Evolutionary conservation across 1,139 yeast genomes (phyloP), one percentile per base, ranked within the genome.

Genomic region (Candida tetrigidarum): DNA sequence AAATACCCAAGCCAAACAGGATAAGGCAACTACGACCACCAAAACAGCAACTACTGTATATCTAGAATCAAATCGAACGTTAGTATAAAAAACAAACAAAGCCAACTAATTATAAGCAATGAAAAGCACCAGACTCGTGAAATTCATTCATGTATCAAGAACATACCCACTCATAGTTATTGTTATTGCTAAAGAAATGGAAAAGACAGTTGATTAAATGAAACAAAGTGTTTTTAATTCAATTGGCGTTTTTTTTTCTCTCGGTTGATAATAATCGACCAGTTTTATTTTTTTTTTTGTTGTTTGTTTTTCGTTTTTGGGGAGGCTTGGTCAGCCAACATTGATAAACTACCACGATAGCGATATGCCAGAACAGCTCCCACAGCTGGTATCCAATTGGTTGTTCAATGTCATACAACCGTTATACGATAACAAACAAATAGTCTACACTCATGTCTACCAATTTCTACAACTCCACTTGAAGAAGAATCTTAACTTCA

Each of bases 41-140:
- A 90, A 74, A 36, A 83, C 88, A 47, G 80, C 73, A 47, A 90
- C 70, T 49, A 90, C 96, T 45, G 89, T 81, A 78, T 84, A 86
- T 48, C 96, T 84, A 51, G n/a, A 12, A 22, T 7, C 25, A 22
- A n/a, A 16, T 12, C 20, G 29, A 14, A 26, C 16, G 53, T 48
- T 50, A 37, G 64, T 60, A 54, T 12, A 16, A 25, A 36, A 14
- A 16, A 7, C 11, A 14, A 7, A 11, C 11, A 18, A 26, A 20
- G 15, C 12, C 7, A 36, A 28, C 16, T 11, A 28, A n/a, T n/a
- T 10, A 22, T 7, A 10, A 22, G 25, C 25, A 10, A 7, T 22
- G 2, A n/a, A n/a, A n/a, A n/a, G n/a, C n/a, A n/a, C n/a, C n/a
- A n/a, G n/a, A n/a, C n/a, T n/a, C n/a, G n/a, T n/a, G n/a, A n/a